Percentiles rank a stretch among this genome's conserved stretches.
Conservation (phyloP, 169 alveolate genomes). For the Plasmodium berghei region DNA sequence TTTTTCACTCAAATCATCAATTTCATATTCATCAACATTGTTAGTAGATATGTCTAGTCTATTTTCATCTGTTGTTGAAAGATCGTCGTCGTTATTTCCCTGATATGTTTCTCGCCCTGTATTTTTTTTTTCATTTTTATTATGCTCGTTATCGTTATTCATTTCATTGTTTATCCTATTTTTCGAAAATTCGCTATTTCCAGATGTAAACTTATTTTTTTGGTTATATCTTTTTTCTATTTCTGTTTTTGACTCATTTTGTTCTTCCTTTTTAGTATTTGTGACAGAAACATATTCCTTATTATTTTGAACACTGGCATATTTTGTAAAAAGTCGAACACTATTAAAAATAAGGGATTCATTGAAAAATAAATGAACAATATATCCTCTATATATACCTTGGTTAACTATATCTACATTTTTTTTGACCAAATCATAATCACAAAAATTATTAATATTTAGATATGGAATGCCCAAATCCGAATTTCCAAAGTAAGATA, state of each 20-base stretch:
- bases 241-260: not conserved
- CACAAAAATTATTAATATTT: slow-evolving; percentile 75
- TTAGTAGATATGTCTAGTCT: not conserved
- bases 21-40: not conserved
- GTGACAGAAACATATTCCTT: not conserved
- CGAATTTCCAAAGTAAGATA: slow-evolving; percentile 77
- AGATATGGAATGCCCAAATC: slow-evolving; percentile 76
- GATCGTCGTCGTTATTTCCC: slow-evolving; percentile 23
- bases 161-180: not conserved
- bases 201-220: not conserved
- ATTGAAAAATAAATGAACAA: slow-evolving; percentile 81
- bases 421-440: slow-evolving; percentile 79
- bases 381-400: slow-evolving; percentile 85
- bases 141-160: not conserved
- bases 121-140: not conserved
- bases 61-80: slow-evolving; percentile 54
- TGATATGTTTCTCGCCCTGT: not conserved
- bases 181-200: not conserved
- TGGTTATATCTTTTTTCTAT: not conserved
- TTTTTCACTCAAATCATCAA: slow-evolving; percentile 21
- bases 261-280: not conserved
- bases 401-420: slow-evolving; percentile 71
- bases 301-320: slow-evolving; percentile 36
- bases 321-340: slow-evolving; percentile 78
- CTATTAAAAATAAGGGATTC: slow-evolving; percentile 84